Evolutionary conservation across 805 yeast genomes (phyloP).

Genomic region (Trichomonascus vanleenenianus): DNA sequence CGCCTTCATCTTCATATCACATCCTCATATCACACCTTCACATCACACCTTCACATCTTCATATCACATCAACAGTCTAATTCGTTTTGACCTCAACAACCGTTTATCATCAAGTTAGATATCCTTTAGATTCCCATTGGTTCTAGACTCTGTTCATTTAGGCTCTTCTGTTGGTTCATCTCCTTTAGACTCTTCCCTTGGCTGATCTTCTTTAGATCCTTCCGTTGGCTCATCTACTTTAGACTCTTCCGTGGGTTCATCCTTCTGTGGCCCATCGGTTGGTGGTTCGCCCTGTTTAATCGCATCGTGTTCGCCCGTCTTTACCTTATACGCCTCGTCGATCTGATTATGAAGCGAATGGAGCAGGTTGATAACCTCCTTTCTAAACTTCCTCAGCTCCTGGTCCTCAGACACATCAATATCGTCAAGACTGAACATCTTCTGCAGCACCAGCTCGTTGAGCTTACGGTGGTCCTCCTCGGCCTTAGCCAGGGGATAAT

Average conservation of each 20-base stretch:
- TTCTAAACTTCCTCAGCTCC: constrained; percentile 26
- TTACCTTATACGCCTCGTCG: constrained; percentile 16
- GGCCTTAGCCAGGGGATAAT: constrained; percentile 11
- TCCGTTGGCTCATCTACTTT: background rate
- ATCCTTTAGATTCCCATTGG: too few species aligned
- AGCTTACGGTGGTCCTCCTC: constrained; percentile 24
- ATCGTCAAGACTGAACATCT: constrained; percentile 28
- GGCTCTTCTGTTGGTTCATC: background rate
- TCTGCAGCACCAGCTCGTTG: constrained; percentile 29
- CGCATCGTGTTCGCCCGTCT: constrained; percentile 5
- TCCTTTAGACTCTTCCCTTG: background rate
- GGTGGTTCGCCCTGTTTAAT: constrained; percentile 5
- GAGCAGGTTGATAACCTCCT: constrained; percentile 27
- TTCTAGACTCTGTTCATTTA: too few species aligned
- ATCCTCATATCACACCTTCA: too few species aligned
- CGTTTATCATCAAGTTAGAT: too few species aligned
- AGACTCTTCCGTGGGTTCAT: background rate
- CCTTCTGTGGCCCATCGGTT: too few species aligned
- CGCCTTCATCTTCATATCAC: too few species aligned
- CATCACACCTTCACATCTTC: too few species aligned
- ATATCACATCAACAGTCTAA: too few species aligned
- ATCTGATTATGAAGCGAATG: constrained; percentile 25
- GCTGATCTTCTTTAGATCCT: too few species aligned
- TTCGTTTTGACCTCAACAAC: too few species aligned
- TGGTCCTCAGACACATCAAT: constrained; percentile 27